Evolutionary conservation across 2,329 filamentous ascomycete species (phyloP), one percentile per base, ranked within the genome.

Genomic region (Shiraia sp.): DNA sequence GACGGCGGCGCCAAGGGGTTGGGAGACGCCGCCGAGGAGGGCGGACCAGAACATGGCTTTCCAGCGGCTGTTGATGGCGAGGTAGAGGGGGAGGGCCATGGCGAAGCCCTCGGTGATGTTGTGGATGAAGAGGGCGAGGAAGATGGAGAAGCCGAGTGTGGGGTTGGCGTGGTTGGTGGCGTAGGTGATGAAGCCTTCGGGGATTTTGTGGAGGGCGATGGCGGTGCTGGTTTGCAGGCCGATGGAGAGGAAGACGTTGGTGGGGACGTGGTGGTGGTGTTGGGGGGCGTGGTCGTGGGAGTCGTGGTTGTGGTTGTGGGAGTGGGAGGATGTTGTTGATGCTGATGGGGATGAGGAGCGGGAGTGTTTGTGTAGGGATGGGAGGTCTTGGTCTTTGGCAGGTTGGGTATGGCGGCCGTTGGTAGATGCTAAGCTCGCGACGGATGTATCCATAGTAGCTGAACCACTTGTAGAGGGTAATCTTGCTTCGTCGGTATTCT

Each of bases 91-190:
- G 1, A 99, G 74, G 0, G 90, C 90, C 79, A 99, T 87, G 48
- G 91, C 89, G 65, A 97, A 97, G 2, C 93, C 93, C 73, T 99
- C 93, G 19, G 90, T 91, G 61, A 99, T 95, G 72, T 97, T 99
- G 78, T 99, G 93, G 45, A 99, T 92, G 65, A 96, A 96, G 6
- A 99, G 80, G 0, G 93, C 92, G 69, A 97, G 81, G 72, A 99
- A 99, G 40, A 99, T 90, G 37, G 88, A 87, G 69, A 96, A 83
- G 14, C 93, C 93, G 0, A 99, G 81, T 0, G 80, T 77, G 0
- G 93, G 91, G 66, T 91, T 97, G 10, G 90, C 92, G 65, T 99
- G 93, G 70, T 97, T 99, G 8, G 93, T 96, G 8, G 93, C 92
- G 66, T 95, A 99, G 1, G 92, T 97, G 56, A 99, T 86, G 69